Evolutionary conservation across 1,139 yeast species (phyloP), one percentile per base, ranked within the genome.

Genomic region (Yamadazyma conglobata): DNA sequence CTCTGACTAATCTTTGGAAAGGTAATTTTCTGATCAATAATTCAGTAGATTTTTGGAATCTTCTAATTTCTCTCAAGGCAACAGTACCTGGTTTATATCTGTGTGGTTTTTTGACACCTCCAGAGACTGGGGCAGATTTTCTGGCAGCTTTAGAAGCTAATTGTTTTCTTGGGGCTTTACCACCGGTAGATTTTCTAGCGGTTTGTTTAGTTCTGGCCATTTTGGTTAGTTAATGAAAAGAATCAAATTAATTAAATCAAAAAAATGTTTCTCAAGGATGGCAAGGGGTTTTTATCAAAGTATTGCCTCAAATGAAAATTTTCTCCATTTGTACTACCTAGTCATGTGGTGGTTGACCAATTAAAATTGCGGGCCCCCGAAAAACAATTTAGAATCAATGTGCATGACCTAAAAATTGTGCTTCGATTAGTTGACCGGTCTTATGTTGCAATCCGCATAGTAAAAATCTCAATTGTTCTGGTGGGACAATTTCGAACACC

Each of bases 11-110:
- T 50, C 71, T 62, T 44, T 67, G 70, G 58, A 64, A 61, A 16
- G 74, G 74, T 48, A 68, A 67, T 54, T 68, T 68, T 65, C 74
- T 67, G 50, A 68, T 68, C 55, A 68, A 65, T 34, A 68, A 62
- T 48, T 68, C 74, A 36, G 74, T 68, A 15, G 73, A 68, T 52
- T 68, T 68, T 54, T 68, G 74, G 54, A 68, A 68, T 60, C 73
- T 64, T 64, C 74, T 64, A 46, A 68, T 68, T 64, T 68, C 73
- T 66, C 74, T 66, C 58, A 68, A 66, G 33, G 74, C 74, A 42
- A 68, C 74, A 44, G 74, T 68, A 66, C 74, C 73, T 47, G 74
- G 74, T 65, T 68, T 68, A 58, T 67, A 68, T 67, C 74, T 68
- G 59, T 68, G 74, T 24, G 74, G 73, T 55, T 68, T 68, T 58